phyloP scores from a whole-genome alignment of 148 eudicot species.

The Chenopodium formosanum region DNA sequence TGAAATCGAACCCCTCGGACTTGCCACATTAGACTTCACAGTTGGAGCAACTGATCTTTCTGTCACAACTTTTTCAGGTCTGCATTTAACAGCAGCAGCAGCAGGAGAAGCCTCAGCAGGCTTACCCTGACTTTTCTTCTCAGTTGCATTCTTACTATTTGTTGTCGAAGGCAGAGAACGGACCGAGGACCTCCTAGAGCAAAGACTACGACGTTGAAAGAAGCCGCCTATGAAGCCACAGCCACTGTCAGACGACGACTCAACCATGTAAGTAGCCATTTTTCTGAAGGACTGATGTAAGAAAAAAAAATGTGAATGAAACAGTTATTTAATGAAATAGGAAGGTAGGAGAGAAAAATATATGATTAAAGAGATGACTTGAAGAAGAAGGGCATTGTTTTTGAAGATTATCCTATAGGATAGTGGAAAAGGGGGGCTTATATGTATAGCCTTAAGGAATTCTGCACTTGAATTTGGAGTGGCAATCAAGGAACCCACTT shows the following conservation, averaged over 20 bases:
- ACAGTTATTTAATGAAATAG: constrained; percentile 11
- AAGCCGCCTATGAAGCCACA: constrained; percentile 51
- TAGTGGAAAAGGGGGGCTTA: constrained; percentile 14
- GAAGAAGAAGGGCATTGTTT: constrained; percentile 37
- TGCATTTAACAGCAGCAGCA: constrained; percentile 1
- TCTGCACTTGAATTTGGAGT: constrained; percentile 31
- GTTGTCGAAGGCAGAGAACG: constrained; percentile 21
- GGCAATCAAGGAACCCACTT: constrained; percentile 37
- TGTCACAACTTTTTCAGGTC: constrained; percentile 4
- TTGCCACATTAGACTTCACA: constrained; percentile 7
- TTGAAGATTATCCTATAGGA: constrained; percentile 28
- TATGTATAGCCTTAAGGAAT: constrained; percentile 25
- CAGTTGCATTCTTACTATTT: not conserved
- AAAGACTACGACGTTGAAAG: constrained; percentile 28
- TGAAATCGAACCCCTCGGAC: constrained; percentile 29
- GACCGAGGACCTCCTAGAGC: constrained; percentile 25
- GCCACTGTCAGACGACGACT: constrained; percentile 34
- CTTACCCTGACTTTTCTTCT: constrained; percentile 10
- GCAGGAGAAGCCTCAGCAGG: not conserved
- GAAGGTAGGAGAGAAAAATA: not conserved
- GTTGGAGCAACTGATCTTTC: constrained; percentile 14
- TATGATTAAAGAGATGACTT: constrained; percentile 31
- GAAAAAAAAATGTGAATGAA: not conserved
- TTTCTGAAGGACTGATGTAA: not conserved
- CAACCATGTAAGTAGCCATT: constrained; percentile 30